Conservation (phyloP, 257 asterid species). For the Rauvolfia tetraphylla region DNA sequence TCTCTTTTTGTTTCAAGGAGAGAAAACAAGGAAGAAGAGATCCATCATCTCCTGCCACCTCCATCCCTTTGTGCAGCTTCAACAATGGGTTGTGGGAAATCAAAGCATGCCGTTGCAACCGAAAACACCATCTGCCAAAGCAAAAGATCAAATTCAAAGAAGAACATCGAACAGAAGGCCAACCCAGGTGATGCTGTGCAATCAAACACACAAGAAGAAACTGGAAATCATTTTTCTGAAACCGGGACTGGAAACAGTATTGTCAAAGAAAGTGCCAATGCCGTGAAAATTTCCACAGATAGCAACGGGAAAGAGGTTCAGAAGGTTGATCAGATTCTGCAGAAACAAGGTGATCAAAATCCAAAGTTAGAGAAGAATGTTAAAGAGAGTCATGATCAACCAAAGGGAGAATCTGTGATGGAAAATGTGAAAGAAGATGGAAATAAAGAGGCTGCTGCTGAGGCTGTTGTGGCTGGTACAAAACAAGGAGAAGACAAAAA, state of each 20-base stretch:
- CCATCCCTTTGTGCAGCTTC: not conserved
- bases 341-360: constrained; percentile 1
- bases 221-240: not conserved
- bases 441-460: constrained; percentile 11
- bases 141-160: constrained; percentile 38
- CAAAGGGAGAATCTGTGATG: constrained; percentile 11
- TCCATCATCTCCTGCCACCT: not conserved
- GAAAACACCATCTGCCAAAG: constrained; percentile 46
- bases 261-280: constrained; percentile 2
- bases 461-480: not conserved
- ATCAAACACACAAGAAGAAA: constrained; percentile 8
- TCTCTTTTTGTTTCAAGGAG: not conserved
- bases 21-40: not conserved
- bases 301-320: not conserved
- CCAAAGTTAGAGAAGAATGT: not conserved
- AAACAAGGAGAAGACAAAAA: constrained; percentile 12
- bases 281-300: not conserved
- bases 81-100: constrained; percentile 51
- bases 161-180: not conserved
- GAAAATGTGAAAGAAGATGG: constrained; percentile 17
- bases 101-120: constrained; percentile 81
- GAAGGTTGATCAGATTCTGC: not conserved
- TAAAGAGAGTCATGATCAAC: not conserved
- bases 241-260: not conserved
- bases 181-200: not conserved